These are phyloP conservation scores for Kodamaea jinghongensis DNA, from an alignment of 805 yeast species.

Conservation along the genomic window DNA sequence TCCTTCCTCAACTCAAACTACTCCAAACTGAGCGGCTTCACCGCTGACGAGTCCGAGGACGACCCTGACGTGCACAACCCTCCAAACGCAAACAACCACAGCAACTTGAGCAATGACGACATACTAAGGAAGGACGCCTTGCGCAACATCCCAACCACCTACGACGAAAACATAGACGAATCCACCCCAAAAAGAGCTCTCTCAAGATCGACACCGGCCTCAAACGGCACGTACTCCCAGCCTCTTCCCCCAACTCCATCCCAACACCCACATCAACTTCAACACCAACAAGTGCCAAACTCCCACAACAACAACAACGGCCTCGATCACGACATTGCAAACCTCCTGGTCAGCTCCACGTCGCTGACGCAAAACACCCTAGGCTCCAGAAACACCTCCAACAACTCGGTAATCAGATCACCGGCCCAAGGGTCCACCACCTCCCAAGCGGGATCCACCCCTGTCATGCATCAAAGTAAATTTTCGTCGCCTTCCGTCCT, in stretches of 20 bases:
- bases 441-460: slow-evolving; percentile 10
- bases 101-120: slow-evolving; percentile 4
- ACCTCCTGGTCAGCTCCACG: background rate
- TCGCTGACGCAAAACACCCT: background rate
- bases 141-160: slow-evolving; percentile 30
- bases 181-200: background rate
- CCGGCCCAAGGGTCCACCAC: slow-evolving; percentile 10
- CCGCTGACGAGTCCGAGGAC: slow-evolving; percentile 7
- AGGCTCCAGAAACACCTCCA: slow-evolving; percentile 15
- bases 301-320: background rate
- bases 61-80: no score
- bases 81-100: background rate
- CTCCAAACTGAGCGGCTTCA: slow-evolving; percentile 8
- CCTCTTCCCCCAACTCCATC: background rate
- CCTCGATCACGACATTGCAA: background rate
- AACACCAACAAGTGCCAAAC: background rate
- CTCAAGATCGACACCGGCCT: background rate
- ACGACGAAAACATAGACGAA: slow-evolving; percentile 35
- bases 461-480: slow-evolving; percentile 21
- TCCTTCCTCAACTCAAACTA: slow-evolving; percentile 4
- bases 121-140: slow-evolving; percentile 22
- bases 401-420: slow-evolving; percentile 23
- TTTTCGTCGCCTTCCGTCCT: slow-evolving; percentile 7
- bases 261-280: background rate
- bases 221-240: slow-evolving; percentile 1